Base-by-base conservation (phyloP, 1,139 yeast species). In the Blastobotrys elegans region DNA sequence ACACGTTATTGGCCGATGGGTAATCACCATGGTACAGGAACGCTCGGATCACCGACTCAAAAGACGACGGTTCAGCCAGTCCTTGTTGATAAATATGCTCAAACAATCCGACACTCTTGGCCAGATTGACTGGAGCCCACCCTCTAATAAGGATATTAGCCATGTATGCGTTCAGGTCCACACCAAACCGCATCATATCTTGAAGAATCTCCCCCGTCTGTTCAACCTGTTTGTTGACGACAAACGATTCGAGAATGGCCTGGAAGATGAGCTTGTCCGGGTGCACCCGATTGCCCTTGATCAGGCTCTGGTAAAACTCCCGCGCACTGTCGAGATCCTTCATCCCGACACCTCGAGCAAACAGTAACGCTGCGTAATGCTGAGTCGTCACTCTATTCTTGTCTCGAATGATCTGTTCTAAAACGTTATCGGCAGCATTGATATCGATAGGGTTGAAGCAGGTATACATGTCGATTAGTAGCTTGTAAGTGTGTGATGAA, bases 351-450 rank as follows among this genome's bases (percentile, higher is more conserved):
- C 75, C 75, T 10, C 72, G 64, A 11, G 72, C 72, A 18, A 60
- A 59, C 30, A 71, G 53, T 38, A 71, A 53, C 2, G 73, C 63
- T 2, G 74, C 72, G 39, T 65, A 66, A 50, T 72, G 75, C 53
- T 62, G 64, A 20, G 66, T 53, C 6, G 65, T 55, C 41, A 62
- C 52, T 34, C 56, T 51, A 35, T 52, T 52, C 2, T 63, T 64
- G 46, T 64, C 66, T 22, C 51, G 52, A 13, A 57, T 57, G 53
- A 71, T 69, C 36, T 55, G 53, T 14, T 52, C 50, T 29, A 72
- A 50, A 4, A 70, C 72, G 2, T 51, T 48, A 46, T 69, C 72
- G 3, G 74, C 75, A 4, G 63, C 56, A 5, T 53, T 59, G 27
- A 70, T 50, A 47, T 68, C 65, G 26, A 60, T 50, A 6, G 70